Conservation (phyloP, 192 early-diverging fungal species). For the Backusella parvicylindrica region DNA sequence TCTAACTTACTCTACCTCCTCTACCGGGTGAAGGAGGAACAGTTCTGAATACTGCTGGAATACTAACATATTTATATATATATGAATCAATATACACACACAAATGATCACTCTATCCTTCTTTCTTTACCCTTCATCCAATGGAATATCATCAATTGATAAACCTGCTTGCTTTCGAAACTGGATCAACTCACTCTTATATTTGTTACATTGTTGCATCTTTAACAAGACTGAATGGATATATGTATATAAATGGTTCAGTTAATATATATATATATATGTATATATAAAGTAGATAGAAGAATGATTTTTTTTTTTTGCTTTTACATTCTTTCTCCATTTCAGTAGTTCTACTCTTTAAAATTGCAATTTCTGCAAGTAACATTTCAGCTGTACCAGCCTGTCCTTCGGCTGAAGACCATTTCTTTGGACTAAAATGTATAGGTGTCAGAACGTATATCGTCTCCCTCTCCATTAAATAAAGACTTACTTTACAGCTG, state of each 20-base stretch:
- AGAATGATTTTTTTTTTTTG: background rate
- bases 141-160: constrained; percentile 24
- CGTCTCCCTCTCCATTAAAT: background rate
- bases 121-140: constrained; percentile 23
- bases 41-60: constrained; percentile 24
- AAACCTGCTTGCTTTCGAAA: constrained; percentile 11
- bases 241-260: too few relatives aligned
- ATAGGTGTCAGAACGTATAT: background rate
- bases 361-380: constrained; percentile 18
- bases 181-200: constrained; percentile 21
- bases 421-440: constrained; percentile 24
- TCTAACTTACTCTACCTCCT: constrained; percentile 18
- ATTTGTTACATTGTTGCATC: constrained; percentile 22
- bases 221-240: constrained; percentile 11
- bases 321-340: constrained; percentile 37
- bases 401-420: background rate
- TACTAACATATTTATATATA: constrained; percentile 11
- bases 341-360: constrained; percentile 20
- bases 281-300: too few relatives aligned
- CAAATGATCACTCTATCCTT: background rate
- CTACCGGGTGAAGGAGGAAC: constrained; percentile 28
- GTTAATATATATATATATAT: too few relatives aligned
- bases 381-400: constrained; percentile 24
- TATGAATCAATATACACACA: background rate
- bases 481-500: background rate